These are phyloP conservation scores for Phaeodactylum tricornutum DNA, from an alignment of 108 stramenopile species.

Conservation along the genomic window DNA sequence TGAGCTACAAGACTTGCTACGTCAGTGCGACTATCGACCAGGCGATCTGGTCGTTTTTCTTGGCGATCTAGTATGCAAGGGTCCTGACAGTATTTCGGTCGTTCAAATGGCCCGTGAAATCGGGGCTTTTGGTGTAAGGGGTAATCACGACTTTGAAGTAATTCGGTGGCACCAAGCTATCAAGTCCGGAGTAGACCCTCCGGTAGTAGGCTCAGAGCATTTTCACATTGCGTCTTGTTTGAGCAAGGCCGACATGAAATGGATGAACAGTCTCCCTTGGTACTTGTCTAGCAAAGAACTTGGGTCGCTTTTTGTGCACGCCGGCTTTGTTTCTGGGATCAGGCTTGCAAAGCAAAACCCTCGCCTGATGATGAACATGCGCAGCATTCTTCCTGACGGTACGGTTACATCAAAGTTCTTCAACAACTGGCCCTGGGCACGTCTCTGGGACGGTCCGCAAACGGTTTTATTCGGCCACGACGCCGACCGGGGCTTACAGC, in stretches of 20 bases:
- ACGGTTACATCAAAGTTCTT: slow-evolving; percentile 89
- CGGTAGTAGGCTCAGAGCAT: slow-evolving; percentile 76
- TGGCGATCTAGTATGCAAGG: slow-evolving; percentile 92
- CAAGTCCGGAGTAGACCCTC: slow-evolving; percentile 65
- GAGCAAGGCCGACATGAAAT: slow-evolving; percentile 68
- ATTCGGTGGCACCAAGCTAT: slow-evolving; percentile 81
- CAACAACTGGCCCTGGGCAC: slow-evolving; percentile 87
- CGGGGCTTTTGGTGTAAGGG: slow-evolving; percentile 88
- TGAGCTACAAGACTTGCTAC: slow-evolving; percentile 81
- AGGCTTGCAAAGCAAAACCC: slow-evolving; percentile 54
- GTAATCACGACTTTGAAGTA: slow-evolving; percentile 95
- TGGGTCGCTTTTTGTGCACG: slow-evolving; percentile 88
- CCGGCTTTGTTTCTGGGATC: slow-evolving; percentile 83
- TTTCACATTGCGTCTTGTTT: slow-evolving; percentile 79
- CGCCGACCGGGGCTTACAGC: slow-evolving; percentile 87
- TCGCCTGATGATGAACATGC: slow-evolving; percentile 49
- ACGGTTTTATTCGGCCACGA: slow-evolving; percentile 93
- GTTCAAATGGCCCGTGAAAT: slow-evolving; percentile 87
- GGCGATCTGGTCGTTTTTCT: slow-evolving; percentile 86
- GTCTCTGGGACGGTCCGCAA: slow-evolving; percentile 89
- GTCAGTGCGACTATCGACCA: slow-evolving; percentile 77
- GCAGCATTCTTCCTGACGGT: slow-evolving; percentile 66
- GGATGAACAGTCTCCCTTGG: slow-evolving; percentile 87
- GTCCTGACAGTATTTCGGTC: slow-evolving; percentile 83
- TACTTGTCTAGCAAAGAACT: slow-evolving; percentile 80